Base-by-base conservation (phyloP, 768 basidiomycete genomes). In the Termitomyces sp. region DNA sequence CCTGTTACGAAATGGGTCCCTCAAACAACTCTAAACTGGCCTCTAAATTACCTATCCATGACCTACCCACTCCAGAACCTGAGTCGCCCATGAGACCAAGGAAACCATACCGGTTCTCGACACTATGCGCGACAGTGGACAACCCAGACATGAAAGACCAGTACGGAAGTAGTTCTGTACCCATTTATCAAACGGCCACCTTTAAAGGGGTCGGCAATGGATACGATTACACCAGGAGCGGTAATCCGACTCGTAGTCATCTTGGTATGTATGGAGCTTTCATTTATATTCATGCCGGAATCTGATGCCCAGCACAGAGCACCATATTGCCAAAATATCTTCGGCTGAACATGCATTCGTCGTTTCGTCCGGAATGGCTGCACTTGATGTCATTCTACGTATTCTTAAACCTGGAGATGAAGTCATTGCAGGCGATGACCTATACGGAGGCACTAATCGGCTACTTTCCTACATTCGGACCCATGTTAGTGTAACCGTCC, bases 341-440 rank as follows among this genome's bases (percentile, higher is more conserved):
- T 91, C 90, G 28, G 94, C 95, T 6, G 76, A 78, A 5, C 86
- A 96, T 80, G 92, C 93, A 0, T 91, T 96, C 68, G 83, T 87
- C 19, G 92, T 99, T 5, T 91, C 94, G 5, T 98, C 96, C 4
- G 97, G 97, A 53, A 99, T 99, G 97, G 94, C 96, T 17, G 94
- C 95, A 3, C 81, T 98, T 41, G 97, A 99, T 71, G 84, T 94
- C 52, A 98, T 99, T 64, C 80, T 97, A 47, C 89, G 97, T 48
- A 70, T 98, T 28, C 84, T 98, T 63, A 96, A 95, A 72, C 94
- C 96, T 5, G 92, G 92, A n/a, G 89, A 93, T 71, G 91, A 94
- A 69, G 81, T 99, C 59, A 88, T 99, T 62, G 94, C 97, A 3
- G 94, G 95, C 27, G 96, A 98, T 69, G 96, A 99, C 70, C 76